Evolutionary conservation across 352 stramenopile genomes (phyloP), one percentile per base, ranked within the genome.

Genomic region (Pythium utonaiense): DNA sequence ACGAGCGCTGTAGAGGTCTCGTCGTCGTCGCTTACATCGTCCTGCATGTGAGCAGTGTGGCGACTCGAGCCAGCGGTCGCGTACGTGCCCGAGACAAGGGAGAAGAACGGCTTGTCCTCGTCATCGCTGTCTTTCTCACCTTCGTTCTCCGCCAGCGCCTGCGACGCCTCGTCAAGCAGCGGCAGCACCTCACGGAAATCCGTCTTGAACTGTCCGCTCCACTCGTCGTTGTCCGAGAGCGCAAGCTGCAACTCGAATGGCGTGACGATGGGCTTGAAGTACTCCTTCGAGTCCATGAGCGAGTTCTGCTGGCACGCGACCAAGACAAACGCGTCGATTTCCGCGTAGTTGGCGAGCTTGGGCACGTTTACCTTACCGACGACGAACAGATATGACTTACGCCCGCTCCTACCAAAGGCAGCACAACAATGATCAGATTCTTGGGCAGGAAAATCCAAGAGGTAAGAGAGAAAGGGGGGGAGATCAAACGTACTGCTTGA

Each of bases 311-410:
- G 83, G 67, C 96, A 99, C 31, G 95, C 95, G 6, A 99, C 92
- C 12, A 99, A 70, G 45, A 98, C 95, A 64, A 98, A 99, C 44
- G 85, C 93, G 64, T 99, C 97, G 71, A 98, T 97, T 69, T 98
- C 95, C 14, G 92, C 91, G 85, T 98, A 99, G 64, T 99, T 99
- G 17, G 93, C 89, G 19, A 99, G 80, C 75, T 99, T 99, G 16
- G 95, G 89, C 16, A 97, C 86, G 70, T 98, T 98, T 28, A 99
- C 83, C 71, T 98, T 99, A 40, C 97, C 97, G 24, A 99, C 94
- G 13, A 97, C 86, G 71, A 99, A 98, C 25, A 96, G 85, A 64
- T 99, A 99, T 44, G 86, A 96, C 61, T 98, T 97, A 50, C 94
- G 88, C 17, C 93, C 93, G 27, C 75, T 95, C 71, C 82, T 98